Percentiles rank a stretch among this genome's conserved stretches.
These are phyloP conservation scores for Blastomyces silverae DNA, from an alignment of 2,329 filamentous ascomycete genomes.

Conservation along the genomic window DNA sequence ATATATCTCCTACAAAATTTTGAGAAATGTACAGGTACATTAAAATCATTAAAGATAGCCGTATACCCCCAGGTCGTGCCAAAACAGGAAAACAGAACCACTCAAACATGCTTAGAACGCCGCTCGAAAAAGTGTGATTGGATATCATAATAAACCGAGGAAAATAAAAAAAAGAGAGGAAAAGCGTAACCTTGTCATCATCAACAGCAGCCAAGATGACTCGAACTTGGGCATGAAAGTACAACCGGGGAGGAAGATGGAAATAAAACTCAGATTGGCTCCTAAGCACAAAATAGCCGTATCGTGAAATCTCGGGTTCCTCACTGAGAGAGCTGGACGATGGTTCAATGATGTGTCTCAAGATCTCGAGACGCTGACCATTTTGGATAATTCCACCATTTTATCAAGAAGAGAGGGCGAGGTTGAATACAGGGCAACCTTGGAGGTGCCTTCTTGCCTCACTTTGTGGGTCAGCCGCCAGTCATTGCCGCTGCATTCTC, in stretches of 20 bases:
- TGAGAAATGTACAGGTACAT: conserved; percentile 1
- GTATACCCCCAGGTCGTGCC: neutral
- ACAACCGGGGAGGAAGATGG: neutral
- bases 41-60: neutral
- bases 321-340: neutral
- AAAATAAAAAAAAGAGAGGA: neutral
- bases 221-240: neutral
- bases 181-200: neutral
- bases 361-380: neutral
- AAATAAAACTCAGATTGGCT: neutral
- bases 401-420: neutral
- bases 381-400: neutral
- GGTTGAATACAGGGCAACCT: neutral
- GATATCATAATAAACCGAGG: neutral
- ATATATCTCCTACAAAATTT: neutral
- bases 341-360: neutral
- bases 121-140: neutral
- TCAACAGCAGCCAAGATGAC: neutral
- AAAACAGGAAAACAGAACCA: neutral
- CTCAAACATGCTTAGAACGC: conserved; percentile 3
- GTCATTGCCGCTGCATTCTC: neutral
- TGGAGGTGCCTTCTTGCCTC: neutral
- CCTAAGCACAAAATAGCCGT: neutral
- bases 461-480: too few relatives aligned
- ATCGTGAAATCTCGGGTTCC: neutral